Conservation (phyloP, 2,329 filamentous ascomycete species). For the Alternaria arbusti region DNA sequence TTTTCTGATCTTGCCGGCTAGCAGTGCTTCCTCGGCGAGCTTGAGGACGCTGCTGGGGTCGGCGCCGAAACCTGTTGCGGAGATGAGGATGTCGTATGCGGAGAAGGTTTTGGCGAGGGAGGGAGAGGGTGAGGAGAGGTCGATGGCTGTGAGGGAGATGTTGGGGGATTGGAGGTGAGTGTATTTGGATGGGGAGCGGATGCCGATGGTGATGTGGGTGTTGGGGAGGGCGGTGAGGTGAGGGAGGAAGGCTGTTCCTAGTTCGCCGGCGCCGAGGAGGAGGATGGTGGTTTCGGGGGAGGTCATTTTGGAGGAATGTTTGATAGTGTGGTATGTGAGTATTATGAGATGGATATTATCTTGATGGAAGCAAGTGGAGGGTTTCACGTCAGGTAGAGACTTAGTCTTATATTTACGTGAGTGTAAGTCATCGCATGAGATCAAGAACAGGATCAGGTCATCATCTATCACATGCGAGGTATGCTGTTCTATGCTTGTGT, state of each 20-base stretch:
- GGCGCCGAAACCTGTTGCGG: conserved; percentile 66
- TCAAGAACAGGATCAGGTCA: no score
- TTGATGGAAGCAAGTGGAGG: neutral
- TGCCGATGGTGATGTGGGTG: conserved; percentile 58
- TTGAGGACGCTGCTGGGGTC: conserved; percentile 64
- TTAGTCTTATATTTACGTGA: neutral
- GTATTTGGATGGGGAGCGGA: conserved; percentile 58
- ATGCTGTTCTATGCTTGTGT: neutral
- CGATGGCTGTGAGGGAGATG: conserved; percentile 51
- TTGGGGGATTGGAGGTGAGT: conserved; percentile 30
- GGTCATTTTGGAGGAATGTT: neutral
- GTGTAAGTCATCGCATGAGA: accelerated
- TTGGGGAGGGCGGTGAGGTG: conserved; percentile 58
- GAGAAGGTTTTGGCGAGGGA: conserved; percentile 44
- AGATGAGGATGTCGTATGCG: conserved; percentile 62
- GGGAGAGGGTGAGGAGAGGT: conserved; percentile 47
- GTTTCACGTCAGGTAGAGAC: neutral
- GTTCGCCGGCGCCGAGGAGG: conserved; percentile 71
- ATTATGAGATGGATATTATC: neutral
- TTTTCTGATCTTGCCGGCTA: conserved; percentile 53
- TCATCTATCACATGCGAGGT: neutral
- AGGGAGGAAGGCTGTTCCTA: conserved; percentile 64
- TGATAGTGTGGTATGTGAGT: no score
- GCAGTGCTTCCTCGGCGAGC: conserved; percentile 62
- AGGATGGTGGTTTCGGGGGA: conserved; percentile 52